Evolutionary conservation across 495 filamentous ascomycete genomes (phyloP).

Genomic region (Podospora pseudocomata): DNA sequence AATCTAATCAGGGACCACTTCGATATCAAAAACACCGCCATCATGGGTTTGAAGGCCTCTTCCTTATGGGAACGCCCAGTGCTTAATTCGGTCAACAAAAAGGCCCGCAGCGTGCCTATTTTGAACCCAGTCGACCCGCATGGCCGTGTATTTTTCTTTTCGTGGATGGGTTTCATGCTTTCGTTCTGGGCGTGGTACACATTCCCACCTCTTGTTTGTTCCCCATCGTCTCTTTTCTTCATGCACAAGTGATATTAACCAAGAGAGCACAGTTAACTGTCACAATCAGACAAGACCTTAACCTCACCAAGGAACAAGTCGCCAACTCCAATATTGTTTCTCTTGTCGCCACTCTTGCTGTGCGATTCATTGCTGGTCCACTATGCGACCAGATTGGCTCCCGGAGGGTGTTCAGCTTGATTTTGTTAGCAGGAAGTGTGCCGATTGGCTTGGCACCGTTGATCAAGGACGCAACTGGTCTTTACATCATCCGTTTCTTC

Average conservation of each 20-base stretch:
- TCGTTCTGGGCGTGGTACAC: slow-evolving; percentile 92
- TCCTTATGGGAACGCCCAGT: slow-evolving; percentile 56
- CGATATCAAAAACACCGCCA: neutral
- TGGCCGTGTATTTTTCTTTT: slow-evolving; percentile 90
- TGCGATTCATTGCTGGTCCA: slow-evolving; percentile 79
- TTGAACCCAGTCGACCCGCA: slow-evolving; percentile 78
- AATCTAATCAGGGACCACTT: neutral
- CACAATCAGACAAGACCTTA: slow-evolving; percentile 74
- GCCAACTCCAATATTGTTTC: slow-evolving; percentile 92
- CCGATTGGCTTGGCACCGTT: slow-evolving; percentile 82
- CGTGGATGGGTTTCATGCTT: slow-evolving; percentile 93
- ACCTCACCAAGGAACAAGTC: slow-evolving; percentile 66
- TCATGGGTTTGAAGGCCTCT: slow-evolving; percentile 46
- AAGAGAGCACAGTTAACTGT: slow-evolving; percentile 54
- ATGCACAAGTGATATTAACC: neutral
- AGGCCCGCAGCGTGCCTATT: slow-evolving; percentile 75
- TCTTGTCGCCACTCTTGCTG: slow-evolving; percentile 73
- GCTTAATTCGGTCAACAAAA: slow-evolving; percentile 73
- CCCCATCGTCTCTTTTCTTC: neutral
- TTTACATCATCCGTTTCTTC: slow-evolving; percentile 83
- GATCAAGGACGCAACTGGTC: slow-evolving; percentile 62
- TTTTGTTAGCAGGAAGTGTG: slow-evolving; percentile 71
- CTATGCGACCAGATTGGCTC: slow-evolving; percentile 83
- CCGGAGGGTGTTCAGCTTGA: slow-evolving; percentile 71
- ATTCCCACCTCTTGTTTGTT: slow-evolving; percentile 73